Percentiles rank a stretch among this genome's conserved stretches.
Evolutionary conservation across 352 stramenopile genomes (phyloP).

Genomic region (Globisporangium rhizosaccharum): DNA sequence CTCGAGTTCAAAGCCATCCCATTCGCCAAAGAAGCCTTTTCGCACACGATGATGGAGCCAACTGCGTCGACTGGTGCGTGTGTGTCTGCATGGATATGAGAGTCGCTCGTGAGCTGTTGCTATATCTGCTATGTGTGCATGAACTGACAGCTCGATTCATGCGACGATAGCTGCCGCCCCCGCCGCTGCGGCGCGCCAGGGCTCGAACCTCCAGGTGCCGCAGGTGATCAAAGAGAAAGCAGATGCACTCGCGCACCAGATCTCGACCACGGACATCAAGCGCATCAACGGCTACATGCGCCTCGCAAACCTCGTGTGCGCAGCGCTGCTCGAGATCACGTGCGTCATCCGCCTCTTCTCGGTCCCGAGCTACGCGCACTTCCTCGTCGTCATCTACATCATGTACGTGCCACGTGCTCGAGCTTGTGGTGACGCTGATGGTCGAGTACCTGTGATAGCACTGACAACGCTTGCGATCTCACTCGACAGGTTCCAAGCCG

Average conservation of each 20-base stretch:
- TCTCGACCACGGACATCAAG: conserved; percentile 70
- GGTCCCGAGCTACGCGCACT: conserved; percentile 73
- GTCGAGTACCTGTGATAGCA: neutral
- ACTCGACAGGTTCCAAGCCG: conserved; percentile 40
- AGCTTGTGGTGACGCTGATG: too few relatives aligned
- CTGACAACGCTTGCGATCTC: neutral
- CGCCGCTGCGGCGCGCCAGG: conserved; percentile 21
- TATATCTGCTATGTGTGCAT: neutral
- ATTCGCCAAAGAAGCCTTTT: neutral
- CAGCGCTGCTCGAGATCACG: conserved; percentile 55
- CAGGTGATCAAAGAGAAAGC: conserved; percentile 62
- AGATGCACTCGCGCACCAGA: conserved; percentile 65
- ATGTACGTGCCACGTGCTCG: conserved; percentile 34
- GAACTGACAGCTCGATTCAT: neutral
- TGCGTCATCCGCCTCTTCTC: conserved; percentile 79
- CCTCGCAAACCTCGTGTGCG: conserved; percentile 65
- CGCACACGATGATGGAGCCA: conserved; percentile 16
- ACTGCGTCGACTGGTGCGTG: conserved; percentile 13
- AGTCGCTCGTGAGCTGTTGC: neutral
- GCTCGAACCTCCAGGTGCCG: conserved; percentile 54
- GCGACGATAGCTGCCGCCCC: conserved; percentile 4
- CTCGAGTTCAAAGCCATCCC: neutral
- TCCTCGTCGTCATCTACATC: conserved; percentile 82
- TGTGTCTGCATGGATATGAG: neutral
- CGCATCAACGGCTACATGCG: conserved; percentile 87